A percentile compares a stretch with the other conserved stretches of the same genome.
These are phyloP conservation scores for Beta macrorhiza DNA, from an alignment of 179 eudicot genomes.

Conservation along the genomic window DNA sequence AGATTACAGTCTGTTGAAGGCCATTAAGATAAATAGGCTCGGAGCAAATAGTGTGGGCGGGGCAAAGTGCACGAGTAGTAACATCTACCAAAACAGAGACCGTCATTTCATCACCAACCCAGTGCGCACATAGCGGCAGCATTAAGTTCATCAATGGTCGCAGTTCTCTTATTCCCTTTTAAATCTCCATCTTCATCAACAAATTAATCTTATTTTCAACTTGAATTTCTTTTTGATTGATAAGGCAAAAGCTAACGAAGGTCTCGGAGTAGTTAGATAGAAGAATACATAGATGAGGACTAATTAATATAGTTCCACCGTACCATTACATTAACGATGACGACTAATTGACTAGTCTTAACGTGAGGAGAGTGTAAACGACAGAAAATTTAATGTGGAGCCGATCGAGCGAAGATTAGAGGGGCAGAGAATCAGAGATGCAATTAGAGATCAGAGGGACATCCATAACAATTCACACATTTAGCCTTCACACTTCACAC, in stretches of 20 bases:
- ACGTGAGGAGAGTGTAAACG: background rate
- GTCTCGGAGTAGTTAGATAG: too few species aligned
- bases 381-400: background rate
- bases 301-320: too few species aligned
- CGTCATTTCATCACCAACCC: constrained; percentile 87
- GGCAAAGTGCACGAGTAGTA: constrained; percentile 69
- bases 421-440: too few species aligned
- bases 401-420: too few species aligned
- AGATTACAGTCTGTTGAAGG: constrained; percentile 74
- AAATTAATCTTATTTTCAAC: too few species aligned
- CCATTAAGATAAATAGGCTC: constrained; percentile 80
- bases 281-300: too few species aligned
- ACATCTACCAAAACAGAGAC: constrained; percentile 77
- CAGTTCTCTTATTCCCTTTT: constrained; percentile 39
- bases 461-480: too few species aligned
- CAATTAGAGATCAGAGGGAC: too few species aligned
- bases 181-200: constrained; percentile 25
- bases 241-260: too few species aligned
- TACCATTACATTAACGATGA: too few species aligned
- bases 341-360: background rate
- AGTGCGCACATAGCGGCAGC: constrained; percentile 61
- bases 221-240: too few species aligned
- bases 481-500: too few species aligned
- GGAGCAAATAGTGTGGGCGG: constrained; percentile 50
- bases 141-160: constrained; percentile 53